Percentiles rank a stretch among this genome's conserved stretches.
phyloP scores from a whole-genome alignment of 306 rosid genomes.

The Sicyos edulis region DNA sequence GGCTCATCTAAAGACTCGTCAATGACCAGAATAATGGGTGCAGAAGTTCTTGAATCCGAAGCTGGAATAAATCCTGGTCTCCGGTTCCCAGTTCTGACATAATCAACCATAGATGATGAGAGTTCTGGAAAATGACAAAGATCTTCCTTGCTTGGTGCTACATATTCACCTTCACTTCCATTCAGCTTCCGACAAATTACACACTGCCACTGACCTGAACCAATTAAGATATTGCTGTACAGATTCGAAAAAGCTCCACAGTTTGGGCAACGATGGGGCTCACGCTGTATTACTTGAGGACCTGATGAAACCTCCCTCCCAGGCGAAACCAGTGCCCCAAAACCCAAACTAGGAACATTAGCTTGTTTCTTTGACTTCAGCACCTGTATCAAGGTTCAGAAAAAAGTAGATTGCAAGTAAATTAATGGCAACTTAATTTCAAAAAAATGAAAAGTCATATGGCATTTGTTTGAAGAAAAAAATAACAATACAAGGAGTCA shows the following conservation, averaged over 20 bases:
- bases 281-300: conserved; percentile 80
- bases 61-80: conserved; percentile 95
- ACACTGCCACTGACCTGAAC: conserved; percentile 99
- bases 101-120: conserved; percentile 78
- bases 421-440: neutral
- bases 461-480: neutral
- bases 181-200: conserved; percentile 78
- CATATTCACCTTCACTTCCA: conserved; percentile 81
- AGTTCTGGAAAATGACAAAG: conserved; percentile 78
- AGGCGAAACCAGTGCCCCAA: conserved; percentile 91
- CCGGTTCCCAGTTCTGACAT: conserved; percentile 77
- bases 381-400: conserved; percentile 38
- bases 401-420: conserved; percentile 10
- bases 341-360: conserved; percentile 92
- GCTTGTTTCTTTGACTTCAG: conserved; percentile 83
- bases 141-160: conserved; percentile 66
- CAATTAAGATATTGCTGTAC: conserved; percentile 72
- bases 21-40: conserved; percentile 81
- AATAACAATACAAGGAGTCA: neutral
- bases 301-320: conserved; percentile 78
- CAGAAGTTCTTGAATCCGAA: conserved; percentile 85
- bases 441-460: neutral
- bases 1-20: conserved; percentile 94
- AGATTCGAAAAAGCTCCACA: conserved; percentile 93
- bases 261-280: conserved; percentile 87